phyloP scores from a whole-genome alignment of 495 filamentous ascomycete genomes.

The Aspergillus saccharolyticus region DNA sequence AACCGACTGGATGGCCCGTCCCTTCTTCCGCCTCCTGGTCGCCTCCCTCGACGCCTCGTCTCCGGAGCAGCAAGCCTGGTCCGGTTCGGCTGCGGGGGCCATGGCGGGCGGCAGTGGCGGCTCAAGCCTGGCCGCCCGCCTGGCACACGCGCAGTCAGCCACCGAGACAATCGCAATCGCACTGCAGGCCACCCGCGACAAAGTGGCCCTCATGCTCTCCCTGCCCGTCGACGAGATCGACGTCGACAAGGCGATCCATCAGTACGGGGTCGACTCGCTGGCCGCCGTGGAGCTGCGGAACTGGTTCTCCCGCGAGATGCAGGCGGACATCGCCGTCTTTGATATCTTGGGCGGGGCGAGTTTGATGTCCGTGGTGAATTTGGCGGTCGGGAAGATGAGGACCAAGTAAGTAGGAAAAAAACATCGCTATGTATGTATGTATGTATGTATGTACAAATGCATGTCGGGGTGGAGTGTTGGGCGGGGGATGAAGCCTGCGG shows the following conservation, averaged over 20 bases:
- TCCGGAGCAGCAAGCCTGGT: too few species aligned
- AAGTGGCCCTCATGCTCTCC: constrained; percentile 13
- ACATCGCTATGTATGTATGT: too few species aligned
- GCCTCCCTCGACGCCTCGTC: neutral
- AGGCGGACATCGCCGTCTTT: constrained; percentile 30
- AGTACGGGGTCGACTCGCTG: constrained; percentile 40
- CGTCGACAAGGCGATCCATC: constrained; percentile 21
- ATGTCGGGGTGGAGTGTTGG: too few species aligned
- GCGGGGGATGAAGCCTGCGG: too few species aligned
- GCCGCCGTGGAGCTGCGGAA: constrained; percentile 40
- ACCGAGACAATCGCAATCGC: constrained; percentile 6
- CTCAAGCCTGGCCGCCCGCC: neutral
- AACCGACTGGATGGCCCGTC: constrained; percentile 7
- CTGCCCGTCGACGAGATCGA: constrained; percentile 34
- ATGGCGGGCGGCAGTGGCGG: neutral
- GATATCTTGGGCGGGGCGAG: constrained; percentile 18
- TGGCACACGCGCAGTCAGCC: neutral
- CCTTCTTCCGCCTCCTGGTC: neutral
- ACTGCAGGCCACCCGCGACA: constrained; percentile 4
- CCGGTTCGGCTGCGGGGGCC: neutral
- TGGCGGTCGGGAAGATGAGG: constrained; percentile 3
- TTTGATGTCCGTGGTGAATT: neutral
- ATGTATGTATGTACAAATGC: too few species aligned
- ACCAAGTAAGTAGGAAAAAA: too few species aligned
- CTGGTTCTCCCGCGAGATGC: constrained; percentile 30